These are phyloP conservation scores for Atalantia buxifolia DNA, from an alignment of 345 rosid genomes.

Conservation along the genomic window DNA sequence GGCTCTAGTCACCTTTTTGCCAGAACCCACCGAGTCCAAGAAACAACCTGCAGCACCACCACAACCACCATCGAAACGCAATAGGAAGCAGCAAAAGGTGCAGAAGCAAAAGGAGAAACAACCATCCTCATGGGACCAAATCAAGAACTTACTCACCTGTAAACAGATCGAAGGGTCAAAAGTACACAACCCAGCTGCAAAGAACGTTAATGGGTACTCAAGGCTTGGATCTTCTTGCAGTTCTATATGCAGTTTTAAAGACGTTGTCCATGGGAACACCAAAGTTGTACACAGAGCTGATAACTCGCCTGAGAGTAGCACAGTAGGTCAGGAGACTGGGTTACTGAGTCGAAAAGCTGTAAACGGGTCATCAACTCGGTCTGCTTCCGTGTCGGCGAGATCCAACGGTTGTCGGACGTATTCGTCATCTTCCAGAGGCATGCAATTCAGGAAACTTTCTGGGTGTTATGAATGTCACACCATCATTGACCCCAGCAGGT, in stretches of 20 bases:
- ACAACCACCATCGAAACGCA: constrained; percentile 19
- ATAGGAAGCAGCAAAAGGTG: constrained; percentile 24
- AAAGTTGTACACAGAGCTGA: constrained; percentile 93
- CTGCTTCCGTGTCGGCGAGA: constrained; percentile 51
- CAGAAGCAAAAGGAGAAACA: constrained; percentile 40
- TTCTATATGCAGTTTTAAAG: constrained; percentile 82
- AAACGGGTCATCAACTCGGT: constrained; percentile 44
- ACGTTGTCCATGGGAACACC: constrained; percentile 88
- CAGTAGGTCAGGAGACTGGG: constrained; percentile 59
- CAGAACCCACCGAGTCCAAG: constrained; percentile 28
- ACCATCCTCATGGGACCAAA: constrained; percentile 93
- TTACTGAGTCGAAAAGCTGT: constrained; percentile 48
- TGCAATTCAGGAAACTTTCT: constrained; percentile 94
- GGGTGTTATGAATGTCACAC: constrained; percentile 95
- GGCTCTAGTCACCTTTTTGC: constrained; percentile 67
- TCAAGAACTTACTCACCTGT: constrained; percentile 89
- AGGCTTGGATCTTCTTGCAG: constrained; percentile 74
- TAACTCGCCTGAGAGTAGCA: constrained; percentile 81
- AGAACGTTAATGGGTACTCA: constrained; percentile 34
- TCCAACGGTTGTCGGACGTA: constrained; percentile 35
- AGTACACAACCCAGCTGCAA: constrained; percentile 80
- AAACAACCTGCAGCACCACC: constrained; percentile 6
- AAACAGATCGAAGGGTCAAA: constrained; percentile 75
- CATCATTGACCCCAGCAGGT: constrained; percentile 97
- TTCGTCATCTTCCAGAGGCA: constrained; percentile 64